Conservation (phyloP, 148 eudicot genomes). For the Polygonum aviculare region DNA sequence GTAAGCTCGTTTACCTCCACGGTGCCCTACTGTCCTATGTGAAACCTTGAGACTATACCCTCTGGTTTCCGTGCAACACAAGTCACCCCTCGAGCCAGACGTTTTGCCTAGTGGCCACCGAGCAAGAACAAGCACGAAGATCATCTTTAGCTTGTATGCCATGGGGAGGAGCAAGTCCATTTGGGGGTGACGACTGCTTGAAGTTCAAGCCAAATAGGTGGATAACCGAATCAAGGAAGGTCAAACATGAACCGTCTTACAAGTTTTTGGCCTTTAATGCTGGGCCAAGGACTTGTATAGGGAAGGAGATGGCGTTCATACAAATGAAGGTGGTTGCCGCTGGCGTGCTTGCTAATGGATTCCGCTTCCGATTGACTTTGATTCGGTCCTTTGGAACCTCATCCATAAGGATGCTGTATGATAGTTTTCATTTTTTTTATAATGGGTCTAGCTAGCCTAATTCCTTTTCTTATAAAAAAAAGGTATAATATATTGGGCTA, state of each 20-base stretch:
- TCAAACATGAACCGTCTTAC: conserved; percentile 6
- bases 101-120: neutral
- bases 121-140: neutral
- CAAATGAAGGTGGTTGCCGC: conserved; percentile 6
- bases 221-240: neutral
- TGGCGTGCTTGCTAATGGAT: neutral
- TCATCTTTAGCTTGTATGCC: conserved; percentile 3
- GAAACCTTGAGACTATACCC: conserved; percentile 7
- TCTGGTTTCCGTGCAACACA: conserved; percentile 2
- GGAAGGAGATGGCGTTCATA: conserved; percentile 9
- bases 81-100: neutral
- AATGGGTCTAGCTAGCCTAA: no score
- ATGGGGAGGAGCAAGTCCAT: conserved; percentile 5
- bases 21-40: neutral
- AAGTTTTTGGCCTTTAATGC: conserved; percentile 2
- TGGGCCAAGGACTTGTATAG: conserved; percentile 6
- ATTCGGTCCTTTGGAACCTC: no score
- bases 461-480: no score
- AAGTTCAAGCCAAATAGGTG: conserved; percentile 9
- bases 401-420: no score
- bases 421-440: no score
- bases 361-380: neutral
- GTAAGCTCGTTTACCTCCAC: neutral
- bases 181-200: neutral
- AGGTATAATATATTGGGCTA: no score